These are phyloP conservation scores for Venturia pyrina DNA, from an alignment of 2,329 filamentous ascomycete species.

Conservation along the genomic window DNA sequence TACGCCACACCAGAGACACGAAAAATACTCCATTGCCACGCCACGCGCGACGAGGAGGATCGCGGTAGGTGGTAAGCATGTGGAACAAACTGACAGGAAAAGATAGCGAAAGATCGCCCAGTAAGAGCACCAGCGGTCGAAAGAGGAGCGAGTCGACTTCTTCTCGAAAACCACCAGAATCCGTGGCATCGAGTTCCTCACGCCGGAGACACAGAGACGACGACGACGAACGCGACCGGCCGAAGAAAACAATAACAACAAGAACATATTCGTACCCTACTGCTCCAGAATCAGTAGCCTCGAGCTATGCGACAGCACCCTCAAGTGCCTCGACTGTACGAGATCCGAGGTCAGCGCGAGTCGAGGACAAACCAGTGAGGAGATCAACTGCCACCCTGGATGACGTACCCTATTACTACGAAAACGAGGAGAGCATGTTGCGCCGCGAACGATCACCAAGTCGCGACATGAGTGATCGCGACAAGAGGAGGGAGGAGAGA, in stretches of 20 bases:
- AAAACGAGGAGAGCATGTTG: constrained; percentile 16
- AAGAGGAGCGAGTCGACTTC: background rate
- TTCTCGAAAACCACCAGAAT: background rate
- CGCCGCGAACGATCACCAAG: constrained; percentile 19
- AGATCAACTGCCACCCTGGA: constrained; percentile 15
- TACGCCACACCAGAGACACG: background rate
- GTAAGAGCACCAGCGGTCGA: background rate
- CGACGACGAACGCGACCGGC: constrained; percentile 15
- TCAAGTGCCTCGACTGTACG: constrained; percentile 13
- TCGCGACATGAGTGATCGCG: constrained; percentile 24
- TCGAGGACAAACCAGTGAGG: constrained; percentile 20
- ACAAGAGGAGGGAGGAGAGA: constrained; percentile 22
- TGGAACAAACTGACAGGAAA: constrained; percentile 3
- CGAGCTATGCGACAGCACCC: constrained; percentile 29
- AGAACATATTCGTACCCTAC: constrained; percentile 20
- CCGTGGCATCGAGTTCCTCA: background rate
- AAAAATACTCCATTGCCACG: background rate
- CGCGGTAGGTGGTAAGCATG: background rate
- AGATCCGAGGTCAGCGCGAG: constrained; percentile 21
- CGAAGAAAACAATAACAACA: constrained; percentile 12
- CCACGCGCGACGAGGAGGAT: background rate
- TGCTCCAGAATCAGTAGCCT: constrained; percentile 24
- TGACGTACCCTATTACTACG: constrained; percentile 14
- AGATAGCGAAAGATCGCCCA: background rate
- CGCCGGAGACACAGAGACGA: background rate